Evolutionary conservation across 2,329 filamentous ascomycete species (phyloP).

Genomic region (Tolypocladium sp.): DNA sequence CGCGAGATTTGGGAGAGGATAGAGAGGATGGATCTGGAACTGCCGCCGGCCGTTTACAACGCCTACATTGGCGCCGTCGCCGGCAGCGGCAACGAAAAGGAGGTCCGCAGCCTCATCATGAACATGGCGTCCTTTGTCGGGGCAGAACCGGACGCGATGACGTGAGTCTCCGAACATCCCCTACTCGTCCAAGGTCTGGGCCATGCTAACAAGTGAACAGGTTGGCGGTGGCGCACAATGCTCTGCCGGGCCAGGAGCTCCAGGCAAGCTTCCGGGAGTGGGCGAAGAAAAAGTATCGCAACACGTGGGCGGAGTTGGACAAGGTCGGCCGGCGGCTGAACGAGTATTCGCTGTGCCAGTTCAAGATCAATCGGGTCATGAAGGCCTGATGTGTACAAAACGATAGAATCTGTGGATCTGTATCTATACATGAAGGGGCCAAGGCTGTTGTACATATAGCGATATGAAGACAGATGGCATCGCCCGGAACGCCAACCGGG

Average conservation of each 20-base stretch:
- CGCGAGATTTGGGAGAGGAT: slow-evolving; percentile 64
- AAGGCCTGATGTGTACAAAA: slow-evolving; percentile 34
- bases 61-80: slow-evolving; percentile 72
- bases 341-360: slow-evolving; percentile 34
- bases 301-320: slow-evolving; percentile 59
- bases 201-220: slow-evolving; percentile 29
- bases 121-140: slow-evolving; percentile 59
- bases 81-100: slow-evolving; percentile 60
- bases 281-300: slow-evolving; percentile 59
- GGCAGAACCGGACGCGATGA: slow-evolving; percentile 55
- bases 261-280: slow-evolving; percentile 67
- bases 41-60: slow-evolving; percentile 64
- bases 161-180: slow-evolving; percentile 45
- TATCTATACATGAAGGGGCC: slow-evolving; percentile 24
- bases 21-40: slow-evolving; percentile 65
- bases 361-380: slow-evolving; percentile 39
- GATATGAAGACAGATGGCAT: not conserved
- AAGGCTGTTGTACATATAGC: slow-evolving; percentile 25
- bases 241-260: slow-evolving; percentile 52
- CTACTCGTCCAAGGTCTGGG: too few relatives aligned
- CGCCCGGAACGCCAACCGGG: not conserved
- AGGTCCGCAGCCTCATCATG: slow-evolving; percentile 56
- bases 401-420: slow-evolving; percentile 13
- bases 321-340: slow-evolving; percentile 38
- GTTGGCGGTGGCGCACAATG: slow-evolving; percentile 68